phyloP scores from a whole-genome alignment of 2,329 filamentous ascomycete species.

The Chaetomiaceae sp. region DNA sequence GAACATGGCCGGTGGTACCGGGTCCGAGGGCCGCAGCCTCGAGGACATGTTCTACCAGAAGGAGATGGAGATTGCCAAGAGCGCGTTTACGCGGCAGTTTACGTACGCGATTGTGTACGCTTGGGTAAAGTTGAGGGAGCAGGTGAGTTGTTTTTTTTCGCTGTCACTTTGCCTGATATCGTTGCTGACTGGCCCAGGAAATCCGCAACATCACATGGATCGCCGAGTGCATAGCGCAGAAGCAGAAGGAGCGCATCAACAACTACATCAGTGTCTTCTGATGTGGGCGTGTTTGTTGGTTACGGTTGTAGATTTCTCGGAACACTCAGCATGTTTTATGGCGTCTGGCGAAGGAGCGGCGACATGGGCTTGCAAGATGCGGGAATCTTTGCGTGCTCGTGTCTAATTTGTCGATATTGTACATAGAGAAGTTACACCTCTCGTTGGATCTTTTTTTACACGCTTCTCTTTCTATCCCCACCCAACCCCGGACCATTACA shows the following conservation, averaged over 20 bases:
- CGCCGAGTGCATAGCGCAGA: slow-evolving; percentile 97
- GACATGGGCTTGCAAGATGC: slow-evolving; percentile 11
- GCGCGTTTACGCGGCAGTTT: slow-evolving; percentile 93
- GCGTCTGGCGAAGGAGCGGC: slow-evolving; percentile 19
- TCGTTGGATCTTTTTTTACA: slow-evolving; percentile 37
- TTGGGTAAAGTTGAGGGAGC: slow-evolving; percentile 95
- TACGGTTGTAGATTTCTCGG: slow-evolving; percentile 19
- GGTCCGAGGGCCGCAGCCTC: slow-evolving; percentile 78
- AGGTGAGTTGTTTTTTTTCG: slow-evolving; percentile 59
- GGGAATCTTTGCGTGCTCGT: slow-evolving; percentile 13
- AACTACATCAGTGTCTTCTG: slow-evolving; percentile 99
- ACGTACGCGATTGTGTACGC: slow-evolving; percentile 92
- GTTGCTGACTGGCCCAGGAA: slow-evolving; percentile 60
- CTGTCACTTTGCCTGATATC: background rate
- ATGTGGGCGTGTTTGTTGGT: slow-evolving; percentile 24
- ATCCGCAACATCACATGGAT: slow-evolving; percentile 99
- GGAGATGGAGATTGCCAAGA: slow-evolving; percentile 97
- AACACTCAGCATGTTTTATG: slow-evolving; percentile 15
- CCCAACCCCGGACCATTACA: slow-evolving; percentile 43
- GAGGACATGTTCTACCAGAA: slow-evolving; percentile 99
- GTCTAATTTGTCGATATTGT: slow-evolving; percentile 39
- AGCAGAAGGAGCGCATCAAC: slow-evolving; percentile 97
- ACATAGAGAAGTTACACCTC: slow-evolving; percentile 45
- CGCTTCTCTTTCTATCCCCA: slow-evolving; percentile 20
- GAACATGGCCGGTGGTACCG: slow-evolving; percentile 79